Evolutionary conservation across 1,284 basidiomycete species (phyloP), one percentile per base, ranked within the genome.

Genomic region (Binderoboletus segoi): DNA sequence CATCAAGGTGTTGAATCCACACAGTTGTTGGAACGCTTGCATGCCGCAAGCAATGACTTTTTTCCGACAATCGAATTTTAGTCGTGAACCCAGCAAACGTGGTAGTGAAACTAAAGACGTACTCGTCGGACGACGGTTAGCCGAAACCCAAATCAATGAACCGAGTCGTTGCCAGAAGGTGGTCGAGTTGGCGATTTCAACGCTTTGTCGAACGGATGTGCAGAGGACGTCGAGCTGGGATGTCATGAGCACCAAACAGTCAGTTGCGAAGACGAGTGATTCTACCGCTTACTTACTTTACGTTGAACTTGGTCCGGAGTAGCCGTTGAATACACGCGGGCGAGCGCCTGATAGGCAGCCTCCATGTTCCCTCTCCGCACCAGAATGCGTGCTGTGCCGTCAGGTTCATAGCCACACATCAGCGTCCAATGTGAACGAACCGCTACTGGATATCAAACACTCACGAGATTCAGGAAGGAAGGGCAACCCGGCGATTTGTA

Each of bases 1-100:
- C 84, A 88, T 89, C 54, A 89, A 77, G 0, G 84, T 85, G 63
- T 87, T 86, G 74, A 86, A 89, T 3, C 91, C 91, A 62, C 87
- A 92, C 0, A 93, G 77, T 68, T 93, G 91, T 66, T 94, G 91
- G 70, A 87, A 88, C 0, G 88, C 89, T 74, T 93, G 91, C 67
- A 93, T 82, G 33, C 88, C 89, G 63, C 88, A 90, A 8, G 83
- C 88, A 35, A 94, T 79, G 61, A 88, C 87, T 89, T 46, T 42
- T 37, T 41, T 20, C n/a, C n/a, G n/a, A n/a, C n/a, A n/a, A 7
- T 21, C 3, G 10, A 24, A 15, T 11, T 23, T 61, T 8, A 48
- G 53, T 56, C 26, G 18, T 23, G n/a, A 32, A 23, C 37, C 8
- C 21, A 49, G 53, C 35, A 26, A 45, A n/a, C 32, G 41, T 41